phyloP scores from a whole-genome alignment of 2,329 filamentous ascomycete genomes.

The Aspergillus aculeatinus region DNA sequence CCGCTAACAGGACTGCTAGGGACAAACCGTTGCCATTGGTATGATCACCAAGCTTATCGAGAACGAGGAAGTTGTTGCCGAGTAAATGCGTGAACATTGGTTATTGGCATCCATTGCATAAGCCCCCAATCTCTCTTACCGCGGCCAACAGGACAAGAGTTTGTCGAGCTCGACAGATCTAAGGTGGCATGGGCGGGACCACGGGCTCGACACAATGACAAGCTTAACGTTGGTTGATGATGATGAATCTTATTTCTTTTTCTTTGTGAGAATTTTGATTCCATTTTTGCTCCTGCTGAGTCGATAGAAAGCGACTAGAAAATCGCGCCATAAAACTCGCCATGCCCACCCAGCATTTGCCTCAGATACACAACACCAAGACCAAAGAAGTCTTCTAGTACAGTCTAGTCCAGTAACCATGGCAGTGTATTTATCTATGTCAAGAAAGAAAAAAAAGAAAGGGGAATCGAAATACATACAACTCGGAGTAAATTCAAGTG shows the following conservation, averaged over 20 bases:
- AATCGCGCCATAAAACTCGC: not conserved
- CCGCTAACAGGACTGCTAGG: slow-evolving; percentile 52
- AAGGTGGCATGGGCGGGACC: slow-evolving; percentile 20
- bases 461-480: not conserved
- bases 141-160: not conserved
- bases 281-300: slow-evolving; percentile 18
- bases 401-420: not conserved
- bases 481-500: not conserved
- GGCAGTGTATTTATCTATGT: not conserved
- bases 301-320: slow-evolving; percentile 19
- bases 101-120: not conserved
- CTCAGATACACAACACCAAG: not conserved
- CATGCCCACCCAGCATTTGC: not conserved
- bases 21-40: slow-evolving; percentile 98
- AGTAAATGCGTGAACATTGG: slow-evolving; percentile 18
- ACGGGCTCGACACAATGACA: slow-evolving; percentile 25
- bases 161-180: slow-evolving; percentile 6
- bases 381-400: not conserved
- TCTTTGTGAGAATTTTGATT: slow-evolving; percentile 24
- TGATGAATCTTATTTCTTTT: slow-evolving; percentile 31
- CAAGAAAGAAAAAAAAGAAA: not conserved
- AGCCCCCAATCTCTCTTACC: slow-evolving; percentile 1
- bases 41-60: slow-evolving; percentile 90
- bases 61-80: slow-evolving; percentile 17
- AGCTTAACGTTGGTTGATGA: slow-evolving; percentile 31